phyloP scores from a whole-genome alignment of 768 basidiomycete species.

The Boletus pseudo-olivaceus region DNA sequence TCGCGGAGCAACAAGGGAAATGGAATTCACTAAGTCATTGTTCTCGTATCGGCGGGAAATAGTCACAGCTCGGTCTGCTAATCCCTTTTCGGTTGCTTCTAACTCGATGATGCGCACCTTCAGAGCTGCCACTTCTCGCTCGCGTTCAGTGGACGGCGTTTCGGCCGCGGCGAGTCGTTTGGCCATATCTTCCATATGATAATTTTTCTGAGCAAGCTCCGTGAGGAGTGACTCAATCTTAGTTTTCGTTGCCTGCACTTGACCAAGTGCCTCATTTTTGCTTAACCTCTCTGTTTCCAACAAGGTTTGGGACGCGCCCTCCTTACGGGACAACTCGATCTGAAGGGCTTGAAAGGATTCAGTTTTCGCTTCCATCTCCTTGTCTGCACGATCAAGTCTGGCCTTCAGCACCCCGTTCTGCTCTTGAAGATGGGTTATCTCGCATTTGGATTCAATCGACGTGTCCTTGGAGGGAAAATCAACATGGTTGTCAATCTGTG shows the following conservation, averaged over 20 bases:
- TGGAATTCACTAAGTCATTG: constrained; percentile 43
- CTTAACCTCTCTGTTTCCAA: constrained; percentile 23
- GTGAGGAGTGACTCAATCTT: constrained; percentile 19
- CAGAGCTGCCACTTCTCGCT: constrained; percentile 25
- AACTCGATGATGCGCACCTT: constrained; percentile 24
- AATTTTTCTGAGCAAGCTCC: constrained; percentile 22
- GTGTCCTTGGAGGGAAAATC: constrained; percentile 15
- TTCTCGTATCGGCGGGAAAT: constrained; percentile 40
- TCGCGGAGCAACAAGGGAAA: constrained; percentile 1
- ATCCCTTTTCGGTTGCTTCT: constrained; percentile 29
- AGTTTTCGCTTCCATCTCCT: constrained; percentile 7
- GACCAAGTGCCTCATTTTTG: constrained; percentile 19
- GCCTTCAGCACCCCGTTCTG: constrained; percentile 18
- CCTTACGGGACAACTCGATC: constrained; percentile 23
- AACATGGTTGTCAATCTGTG: not conserved
- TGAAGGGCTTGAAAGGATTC: constrained; percentile 16
- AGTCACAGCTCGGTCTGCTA: constrained; percentile 23
- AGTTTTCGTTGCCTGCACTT: constrained; percentile 16
- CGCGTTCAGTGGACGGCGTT: constrained; percentile 21
- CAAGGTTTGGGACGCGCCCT: constrained; percentile 22
- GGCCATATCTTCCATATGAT: constrained; percentile 18
- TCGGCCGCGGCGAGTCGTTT: constrained; percentile 24
- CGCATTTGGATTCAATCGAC: constrained; percentile 10
- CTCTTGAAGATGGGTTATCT: constrained; percentile 19
- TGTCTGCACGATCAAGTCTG: constrained; percentile 12